Conservation (phyloP, 208 protist species). For the Trypanosoma avium region DNA sequence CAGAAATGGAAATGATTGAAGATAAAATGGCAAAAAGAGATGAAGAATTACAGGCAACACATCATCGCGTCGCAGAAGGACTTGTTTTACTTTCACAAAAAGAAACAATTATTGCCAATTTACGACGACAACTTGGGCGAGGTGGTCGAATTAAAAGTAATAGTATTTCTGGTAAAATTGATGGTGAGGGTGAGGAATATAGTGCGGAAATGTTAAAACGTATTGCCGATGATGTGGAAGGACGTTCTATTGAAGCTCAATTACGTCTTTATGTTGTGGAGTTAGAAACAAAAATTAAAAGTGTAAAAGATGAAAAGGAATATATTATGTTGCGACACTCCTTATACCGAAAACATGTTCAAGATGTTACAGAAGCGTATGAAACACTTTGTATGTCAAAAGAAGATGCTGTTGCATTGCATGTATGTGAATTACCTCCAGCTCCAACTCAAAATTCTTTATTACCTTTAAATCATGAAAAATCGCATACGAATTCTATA, state of each 20-base stretch:
- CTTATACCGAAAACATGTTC: constrained; percentile 70
- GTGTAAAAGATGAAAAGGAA: constrained; percentile 51
- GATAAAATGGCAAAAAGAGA: constrained; percentile 58
- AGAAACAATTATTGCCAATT: constrained; percentile 66
- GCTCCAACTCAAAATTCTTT: not conserved
- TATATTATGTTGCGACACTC: constrained; percentile 75
- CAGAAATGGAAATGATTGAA: constrained; percentile 54
- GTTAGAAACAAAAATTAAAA: constrained; percentile 47
- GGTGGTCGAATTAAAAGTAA: constrained; percentile 26
- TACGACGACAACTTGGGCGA: constrained; percentile 69
- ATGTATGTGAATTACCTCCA: constrained; percentile 36
- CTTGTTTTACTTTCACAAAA: constrained; percentile 78
- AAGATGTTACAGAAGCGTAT: constrained; percentile 38
- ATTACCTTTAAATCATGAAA: not conserved
- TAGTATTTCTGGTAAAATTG: not conserved
- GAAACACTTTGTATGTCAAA: constrained; percentile 45
- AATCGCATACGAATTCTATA: too few species aligned
- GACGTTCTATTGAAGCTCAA: constrained; percentile 62
- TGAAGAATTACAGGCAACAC: constrained; percentile 61
- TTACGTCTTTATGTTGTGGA: constrained; percentile 71
- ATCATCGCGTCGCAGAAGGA: constrained; percentile 70
- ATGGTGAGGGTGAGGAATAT: constrained; percentile 32
- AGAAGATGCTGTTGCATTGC: constrained; percentile 56
- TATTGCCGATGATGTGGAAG: constrained; percentile 76
- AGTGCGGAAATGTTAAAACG: constrained; percentile 53